Evolutionary conservation across 2,329 filamentous ascomycete genomes (phyloP), one percentile per base, ranked within the genome.

Genomic region (Truncatella angustata): DNA sequence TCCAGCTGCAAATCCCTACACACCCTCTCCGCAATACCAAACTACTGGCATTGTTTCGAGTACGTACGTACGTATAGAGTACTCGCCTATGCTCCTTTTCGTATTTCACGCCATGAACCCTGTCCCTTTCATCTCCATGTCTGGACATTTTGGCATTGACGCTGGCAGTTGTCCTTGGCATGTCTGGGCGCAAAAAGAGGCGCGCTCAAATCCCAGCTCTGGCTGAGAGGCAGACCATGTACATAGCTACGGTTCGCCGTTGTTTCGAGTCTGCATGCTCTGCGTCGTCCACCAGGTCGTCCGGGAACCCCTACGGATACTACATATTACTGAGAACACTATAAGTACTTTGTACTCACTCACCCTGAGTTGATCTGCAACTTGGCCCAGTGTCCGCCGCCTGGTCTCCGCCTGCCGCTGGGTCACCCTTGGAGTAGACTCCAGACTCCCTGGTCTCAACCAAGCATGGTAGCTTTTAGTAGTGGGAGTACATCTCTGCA

Each of bases 221-320:
- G 45, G 45, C 16, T 21, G 36, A 14, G 28, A 23, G 45, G 45
- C 23, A 32, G 45, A 37, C 20, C 16, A 49, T 30, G 45, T 24
- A 37, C 32, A 49, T 37, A 11, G 32, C 12, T 46, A 34, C 47
- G 16, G 28, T 18, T 20, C 7, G 30, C 45, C 23, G 24, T 40
- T 42, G 47, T 50, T 50, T 50, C 47, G 47, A 50, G 47, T 50
- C 47, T 30, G 21, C 47, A 28, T 30, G 35, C 36, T 16, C 35
- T 40, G 14, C 23, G 7, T 21, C n/a, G 11, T 30, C 24, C 35
- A 39, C n/a, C 35, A 42, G 21, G 20, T 28, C 21, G 40, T 14
- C 40, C 14, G 40, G 40, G 40, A 24, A 24, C 23, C 40, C 40
- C 40, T 44, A 44, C 40, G 7, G 28, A 7, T 14, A 32, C 28